Percentiles rank a stretch among this genome's conserved stretches.
Evolutionary conservation across 257 asterid species (phyloP).

Genomic region (Plantago major): DNA sequence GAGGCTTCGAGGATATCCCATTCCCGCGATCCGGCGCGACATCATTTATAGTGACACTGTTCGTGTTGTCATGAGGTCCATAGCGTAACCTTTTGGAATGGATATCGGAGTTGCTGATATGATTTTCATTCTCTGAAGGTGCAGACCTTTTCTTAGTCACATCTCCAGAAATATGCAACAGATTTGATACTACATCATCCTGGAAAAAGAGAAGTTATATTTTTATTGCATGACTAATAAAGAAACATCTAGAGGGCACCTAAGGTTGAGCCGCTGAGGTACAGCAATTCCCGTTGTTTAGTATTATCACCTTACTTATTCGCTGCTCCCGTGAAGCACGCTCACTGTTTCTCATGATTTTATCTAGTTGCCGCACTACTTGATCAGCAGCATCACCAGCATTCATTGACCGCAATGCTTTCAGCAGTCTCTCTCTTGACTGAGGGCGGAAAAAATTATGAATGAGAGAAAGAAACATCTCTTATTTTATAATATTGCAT

Average conservation of each 20-base stretch:
- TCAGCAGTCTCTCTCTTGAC: conserved; percentile 87
- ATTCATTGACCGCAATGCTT: conserved; percentile 77
- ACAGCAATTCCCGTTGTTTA: background rate
- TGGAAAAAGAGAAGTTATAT: conserved; percentile 27
- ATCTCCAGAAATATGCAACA: conserved; percentile 48
- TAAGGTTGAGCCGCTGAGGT: background rate
- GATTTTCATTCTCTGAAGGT: conserved; percentile 57
- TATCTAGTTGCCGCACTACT: conserved; percentile 80
- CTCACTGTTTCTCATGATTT: conserved; percentile 71
- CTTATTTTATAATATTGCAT: background rate
- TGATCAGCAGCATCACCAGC: conserved; percentile 99
- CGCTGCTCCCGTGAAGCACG: conserved; percentile 80
- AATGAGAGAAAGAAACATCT: background rate
- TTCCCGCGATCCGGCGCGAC: conserved; percentile 48
- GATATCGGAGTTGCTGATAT: conserved; percentile 36
- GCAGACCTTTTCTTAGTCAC: conserved; percentile 60
- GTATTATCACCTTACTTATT: conserved; percentile 53
- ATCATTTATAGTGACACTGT: conserved; percentile 41
- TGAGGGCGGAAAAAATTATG: conserved; percentile 21
- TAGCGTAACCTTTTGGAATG: conserved; percentile 58
- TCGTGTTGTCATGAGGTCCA: conserved; percentile 37
- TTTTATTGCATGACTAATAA: conserved; percentile 2
- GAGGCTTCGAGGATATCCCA: conserved; percentile 52
- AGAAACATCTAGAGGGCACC: conserved; percentile 18
- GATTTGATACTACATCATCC: conserved; percentile 67